Percentiles rank a stretch among this genome's conserved stretches.
Evolutionary conservation across 345 rosid species (phyloP).

Genomic region (Isatis tinctoria): DNA sequence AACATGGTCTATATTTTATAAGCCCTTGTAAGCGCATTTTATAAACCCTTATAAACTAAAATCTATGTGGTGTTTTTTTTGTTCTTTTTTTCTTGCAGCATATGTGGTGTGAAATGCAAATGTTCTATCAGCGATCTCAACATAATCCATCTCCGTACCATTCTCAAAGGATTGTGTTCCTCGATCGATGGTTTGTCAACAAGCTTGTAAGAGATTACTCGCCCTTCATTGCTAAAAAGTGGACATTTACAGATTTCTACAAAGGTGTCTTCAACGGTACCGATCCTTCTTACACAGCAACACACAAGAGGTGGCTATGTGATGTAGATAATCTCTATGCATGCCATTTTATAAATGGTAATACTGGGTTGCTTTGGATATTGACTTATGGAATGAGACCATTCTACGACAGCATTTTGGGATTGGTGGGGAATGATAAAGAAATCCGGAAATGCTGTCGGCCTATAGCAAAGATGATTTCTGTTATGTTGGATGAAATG

Average conservation of each 20-base stretch:
- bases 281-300: background rate
- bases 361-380: background rate
- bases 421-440: background rate
- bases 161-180: background rate
- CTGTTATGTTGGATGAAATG: background rate
- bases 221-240: background rate
- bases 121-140: background rate
- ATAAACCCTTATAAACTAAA: no score
- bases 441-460: background rate
- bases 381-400: background rate
- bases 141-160: background rate
- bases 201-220: background rate
- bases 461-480: background rate
- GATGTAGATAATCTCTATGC: background rate
- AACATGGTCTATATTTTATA: no score
- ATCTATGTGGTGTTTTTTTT: background rate
- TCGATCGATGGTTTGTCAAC: background rate
- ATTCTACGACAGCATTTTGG: background rate
- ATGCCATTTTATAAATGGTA: background rate
- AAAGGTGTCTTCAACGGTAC: background rate
- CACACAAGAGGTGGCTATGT: background rate
- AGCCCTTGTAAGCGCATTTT: no score
- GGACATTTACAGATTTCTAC: background rate
- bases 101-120: background rate
- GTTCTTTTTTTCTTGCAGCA: background rate